Evolutionary conservation across 805 yeast species (phyloP).

Genomic region (Teunomyces lycoperdinae): DNA sequence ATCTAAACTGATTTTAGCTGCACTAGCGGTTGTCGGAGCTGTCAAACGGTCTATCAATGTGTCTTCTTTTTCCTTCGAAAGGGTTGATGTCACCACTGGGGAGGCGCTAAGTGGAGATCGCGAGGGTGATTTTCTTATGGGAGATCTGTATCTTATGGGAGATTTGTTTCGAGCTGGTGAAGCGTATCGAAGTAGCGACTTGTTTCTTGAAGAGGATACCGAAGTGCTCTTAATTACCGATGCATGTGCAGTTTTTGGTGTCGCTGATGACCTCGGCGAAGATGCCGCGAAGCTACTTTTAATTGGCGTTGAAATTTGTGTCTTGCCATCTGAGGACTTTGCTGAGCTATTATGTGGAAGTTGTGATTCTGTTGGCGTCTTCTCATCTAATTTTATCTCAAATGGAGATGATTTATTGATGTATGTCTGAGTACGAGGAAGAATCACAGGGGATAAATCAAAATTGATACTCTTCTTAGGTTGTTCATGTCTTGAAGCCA

Average conservation of each 20-base stretch:
- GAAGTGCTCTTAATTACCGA: neutral
- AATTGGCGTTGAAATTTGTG: neutral
- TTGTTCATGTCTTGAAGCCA: constrained; percentile 10
- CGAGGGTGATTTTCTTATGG: neutral
- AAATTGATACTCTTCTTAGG: constrained; percentile 2
- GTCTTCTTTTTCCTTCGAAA: neutral
- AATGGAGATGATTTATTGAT: neutral
- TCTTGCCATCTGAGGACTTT: neutral
- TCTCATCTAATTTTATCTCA: neutral
- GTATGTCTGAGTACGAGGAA: neutral
- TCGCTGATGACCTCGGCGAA: neutral
- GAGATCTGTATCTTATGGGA: neutral
- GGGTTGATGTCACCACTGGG: neutral
- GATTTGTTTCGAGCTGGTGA: neutral
- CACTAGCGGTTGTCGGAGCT: constrained; percentile 31
- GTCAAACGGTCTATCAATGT: constrained; percentile 17
- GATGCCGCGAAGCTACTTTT: neutral
- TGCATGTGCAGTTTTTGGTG: neutral
- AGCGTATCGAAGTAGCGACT: neutral
- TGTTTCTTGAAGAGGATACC: neutral
- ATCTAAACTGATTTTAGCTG: constrained; percentile 20
- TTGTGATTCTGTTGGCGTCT: neutral
- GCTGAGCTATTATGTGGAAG: neutral
- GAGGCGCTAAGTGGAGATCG: neutral
- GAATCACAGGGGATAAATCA: constrained; percentile 1